A percentile compares a stretch with the other conserved stretches of the same genome.
These are phyloP conservation scores for Daedaleopsis sinensis DNA, from an alignment of 768 basidiomycete species.

Conservation along the genomic window DNA sequence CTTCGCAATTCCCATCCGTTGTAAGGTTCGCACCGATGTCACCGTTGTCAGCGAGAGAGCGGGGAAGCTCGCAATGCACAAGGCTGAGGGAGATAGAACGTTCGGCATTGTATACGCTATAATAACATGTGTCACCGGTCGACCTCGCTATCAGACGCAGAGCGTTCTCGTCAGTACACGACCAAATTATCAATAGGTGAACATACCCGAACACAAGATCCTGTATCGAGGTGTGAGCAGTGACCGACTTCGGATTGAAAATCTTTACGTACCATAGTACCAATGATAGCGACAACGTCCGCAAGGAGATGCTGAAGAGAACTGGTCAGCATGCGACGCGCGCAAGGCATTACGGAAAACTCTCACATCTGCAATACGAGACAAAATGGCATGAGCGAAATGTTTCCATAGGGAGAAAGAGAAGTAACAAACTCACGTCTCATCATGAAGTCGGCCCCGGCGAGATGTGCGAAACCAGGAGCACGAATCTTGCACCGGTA, in stretches of 20 bases:
- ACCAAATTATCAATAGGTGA: conserved; percentile 1
- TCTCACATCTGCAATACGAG: conserved; percentile 40
- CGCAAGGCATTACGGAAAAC: conserved; percentile 1
- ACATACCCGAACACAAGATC: conserved; percentile 95
- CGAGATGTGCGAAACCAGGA: conserved; percentile 94
- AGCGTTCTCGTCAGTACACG: conserved; percentile 1
- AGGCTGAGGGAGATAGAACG: conserved; percentile 1
- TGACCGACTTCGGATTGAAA: conserved; percentile 4
- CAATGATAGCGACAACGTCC: conserved; percentile 95
- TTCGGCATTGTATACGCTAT: conserved; percentile 16
- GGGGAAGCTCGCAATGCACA: not conserved
- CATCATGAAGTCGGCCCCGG: conserved; percentile 98
- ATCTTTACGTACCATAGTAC: conserved; percentile 79
- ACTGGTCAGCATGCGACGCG: conserved; percentile 12
- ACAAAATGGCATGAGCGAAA: conserved; percentile 17
- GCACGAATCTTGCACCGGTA: conserved; percentile 98
- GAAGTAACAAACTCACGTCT: conserved; percentile 60
- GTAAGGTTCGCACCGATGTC: not conserved
- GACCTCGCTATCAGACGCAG: conserved; percentile 41
- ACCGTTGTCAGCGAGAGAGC: not conserved
- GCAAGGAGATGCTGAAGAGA: conserved; percentile 77
- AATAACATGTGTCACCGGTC: conserved; percentile 38
- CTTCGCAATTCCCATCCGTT: not conserved
- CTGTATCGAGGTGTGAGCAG: conserved; percentile 33
- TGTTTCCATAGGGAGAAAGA: conserved; percentile 9